Evolutionary conservation across 345 rosid genomes (phyloP).

Genomic region (Eutrema yunnanense): DNA sequence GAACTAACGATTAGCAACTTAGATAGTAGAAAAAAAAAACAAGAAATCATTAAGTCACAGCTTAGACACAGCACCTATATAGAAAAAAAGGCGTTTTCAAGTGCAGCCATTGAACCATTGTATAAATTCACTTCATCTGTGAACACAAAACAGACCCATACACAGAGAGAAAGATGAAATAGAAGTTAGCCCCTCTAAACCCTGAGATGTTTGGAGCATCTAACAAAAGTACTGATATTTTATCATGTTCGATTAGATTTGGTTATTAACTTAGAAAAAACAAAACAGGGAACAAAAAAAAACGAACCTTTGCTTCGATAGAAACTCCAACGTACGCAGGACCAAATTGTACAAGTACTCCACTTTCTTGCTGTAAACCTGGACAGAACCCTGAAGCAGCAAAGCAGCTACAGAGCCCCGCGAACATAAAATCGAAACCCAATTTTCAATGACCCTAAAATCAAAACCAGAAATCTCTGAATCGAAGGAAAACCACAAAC

Average conservation of each 20-base stretch:
- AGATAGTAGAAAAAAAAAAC: neutral
- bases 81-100: neutral
- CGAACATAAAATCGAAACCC: neutral
- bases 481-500: slow-evolving; percentile 35
- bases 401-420: slow-evolving; percentile 74
- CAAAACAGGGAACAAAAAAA: neutral
- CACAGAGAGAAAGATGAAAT: slow-evolving; percentile 9
- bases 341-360: slow-evolving; percentile 92
- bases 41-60: neutral
- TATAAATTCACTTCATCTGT: neutral
- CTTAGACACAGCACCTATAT: neutral
- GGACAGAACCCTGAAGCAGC: slow-evolving; percentile 95
- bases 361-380: slow-evolving; percentile 94
- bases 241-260: neutral
- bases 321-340: slow-evolving; percentile 87
- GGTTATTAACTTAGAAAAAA: neutral
- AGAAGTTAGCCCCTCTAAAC: slow-evolving; percentile 8
- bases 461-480: neutral
- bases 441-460: neutral
- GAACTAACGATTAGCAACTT: neutral
- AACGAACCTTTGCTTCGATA: slow-evolving; percentile 69
- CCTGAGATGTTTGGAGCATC: neutral
- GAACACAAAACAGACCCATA: slow-evolving; percentile 15
- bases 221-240: neutral
- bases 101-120: neutral